Base-by-base conservation (phyloP, 2,329 filamentous ascomycete genomes). In the Aureobasidium mangrovei region DNA sequence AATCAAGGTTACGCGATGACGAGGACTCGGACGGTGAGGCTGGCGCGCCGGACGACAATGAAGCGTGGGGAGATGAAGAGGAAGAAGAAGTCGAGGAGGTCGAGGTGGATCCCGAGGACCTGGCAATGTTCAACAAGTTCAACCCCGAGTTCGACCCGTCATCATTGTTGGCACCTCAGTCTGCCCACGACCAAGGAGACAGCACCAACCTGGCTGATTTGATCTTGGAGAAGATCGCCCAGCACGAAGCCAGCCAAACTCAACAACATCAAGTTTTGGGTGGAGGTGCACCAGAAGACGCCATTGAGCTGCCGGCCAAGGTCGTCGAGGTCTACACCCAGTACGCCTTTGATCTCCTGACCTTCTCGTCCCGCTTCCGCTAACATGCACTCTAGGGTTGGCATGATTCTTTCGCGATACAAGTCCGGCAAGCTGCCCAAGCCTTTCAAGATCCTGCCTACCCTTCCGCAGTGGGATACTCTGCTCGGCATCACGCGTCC, bases 381-480 rank as follows among this genome's bases (percentile, higher is more conserved):
- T 60, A 46, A 57, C 59, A 28, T 12, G 24, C 28, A 4, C 4
- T 2, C 7, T 27, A 54, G 53, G 42, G 84, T 95, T 62, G 91
- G 91, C 57, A 77, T 91, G 61, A 85, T 97, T 57, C 79, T 98
- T 56, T 90, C 88, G 28, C 83, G 91, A 60, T 97, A 95, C 76
- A 95, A 95, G 72, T 91, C 87, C 10, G 93, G 93, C n/a, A 91
- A 91, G 61, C 79, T 98, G 32, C 93, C 93, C 24, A 98, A 98
- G 71, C 91, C 91, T 0, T 95, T 98, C 78, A 97, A 97, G 72
- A 90, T 97, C 60, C 79, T 98, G 7, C 93, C 93, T 2, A 91
- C 90, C 0, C 82, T 97, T 10, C 90, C 90, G 6, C 83, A 93
- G 64, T 97, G 91, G 90, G 88, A 93, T 66, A 86, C 89, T 24